phyloP scores from a whole-genome alignment of 2,329 filamentous ascomycete genomes.

The Cordyceps fumosorosea region DNA sequence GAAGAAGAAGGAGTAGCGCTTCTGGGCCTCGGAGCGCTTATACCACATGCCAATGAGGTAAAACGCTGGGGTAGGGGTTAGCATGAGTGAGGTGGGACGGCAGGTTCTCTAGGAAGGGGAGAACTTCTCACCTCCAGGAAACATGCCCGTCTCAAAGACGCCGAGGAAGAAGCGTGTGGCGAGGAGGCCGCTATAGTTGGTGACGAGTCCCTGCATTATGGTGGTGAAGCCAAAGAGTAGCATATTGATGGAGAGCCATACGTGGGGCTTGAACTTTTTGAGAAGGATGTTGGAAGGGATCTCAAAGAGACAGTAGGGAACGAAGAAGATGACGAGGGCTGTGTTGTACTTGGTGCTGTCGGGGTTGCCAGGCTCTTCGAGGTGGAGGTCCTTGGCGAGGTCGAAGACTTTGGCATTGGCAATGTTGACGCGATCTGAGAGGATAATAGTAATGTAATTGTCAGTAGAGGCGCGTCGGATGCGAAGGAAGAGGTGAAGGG shows the following conservation, averaged over 20 bases:
- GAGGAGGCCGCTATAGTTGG: conserved; percentile 71
- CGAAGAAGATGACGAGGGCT: conserved; percentile 73
- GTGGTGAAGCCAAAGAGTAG: conserved; percentile 73
- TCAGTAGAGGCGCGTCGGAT: background rate
- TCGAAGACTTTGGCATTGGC: conserved; percentile 67
- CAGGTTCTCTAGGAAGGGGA: background rate
- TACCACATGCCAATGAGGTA: conserved; percentile 89
- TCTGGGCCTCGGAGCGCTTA: conserved; percentile 77
- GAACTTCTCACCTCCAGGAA: conserved; percentile 34
- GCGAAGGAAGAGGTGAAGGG: background rate
- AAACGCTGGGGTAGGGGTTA: conserved; percentile 34
- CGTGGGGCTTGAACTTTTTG: conserved; percentile 44
- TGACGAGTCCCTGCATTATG: conserved; percentile 68
- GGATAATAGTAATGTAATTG: background rate
- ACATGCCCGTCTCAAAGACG: conserved; percentile 68
- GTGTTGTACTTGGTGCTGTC: conserved; percentile 61
- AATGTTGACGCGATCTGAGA: conserved; percentile 64
- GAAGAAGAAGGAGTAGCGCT: conserved; percentile 92
- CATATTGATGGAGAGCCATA: conserved; percentile 78
- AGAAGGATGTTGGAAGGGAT: conserved; percentile 48
- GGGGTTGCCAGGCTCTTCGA: conserved; percentile 45
- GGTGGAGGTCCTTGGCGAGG: conserved; percentile 54
- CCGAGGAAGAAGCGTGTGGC: conserved; percentile 82
- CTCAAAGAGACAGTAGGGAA: conserved; percentile 67
- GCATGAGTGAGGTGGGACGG: conserved; percentile 33